Evolutionary conservation across 1,139 yeast genomes (phyloP).

Genomic region (Hemisphaericaspora lyxosophila): DNA sequence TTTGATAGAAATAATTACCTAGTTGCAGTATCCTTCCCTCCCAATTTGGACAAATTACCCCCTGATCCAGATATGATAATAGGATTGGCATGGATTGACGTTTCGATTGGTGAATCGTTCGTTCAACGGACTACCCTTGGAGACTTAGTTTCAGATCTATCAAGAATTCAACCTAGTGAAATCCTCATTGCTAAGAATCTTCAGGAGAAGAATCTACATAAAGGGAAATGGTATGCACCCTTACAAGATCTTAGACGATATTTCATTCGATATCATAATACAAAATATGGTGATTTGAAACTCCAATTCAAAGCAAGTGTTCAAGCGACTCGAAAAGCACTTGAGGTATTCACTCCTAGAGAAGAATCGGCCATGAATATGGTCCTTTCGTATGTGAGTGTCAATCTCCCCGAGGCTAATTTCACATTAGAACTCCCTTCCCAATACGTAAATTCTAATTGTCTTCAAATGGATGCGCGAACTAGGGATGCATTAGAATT

Average conservation of each 20-base stretch:
- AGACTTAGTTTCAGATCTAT: slow-evolving; percentile 57
- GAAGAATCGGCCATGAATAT: slow-evolving; percentile 48
- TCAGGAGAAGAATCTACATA: slow-evolving; percentile 30
- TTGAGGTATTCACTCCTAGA: slow-evolving; percentile 53
- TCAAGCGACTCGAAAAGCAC: slow-evolving; percentile 53
- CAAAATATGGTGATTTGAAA: slow-evolving; percentile 32
- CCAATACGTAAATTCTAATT: slow-evolving; percentile 42
- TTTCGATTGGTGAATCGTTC: slow-evolving; percentile 77
- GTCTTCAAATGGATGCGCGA: slow-evolving; percentile 78
- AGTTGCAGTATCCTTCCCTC: slow-evolving; percentile 62
- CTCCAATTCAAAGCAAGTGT: slow-evolving; percentile 44
- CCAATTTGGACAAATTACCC: slow-evolving; percentile 38
- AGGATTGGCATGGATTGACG: slow-evolving; percentile 87
- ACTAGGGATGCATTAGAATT: slow-evolving; percentile 84
- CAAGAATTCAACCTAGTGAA: slow-evolving; percentile 70
- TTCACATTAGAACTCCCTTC: slow-evolving; percentile 39
- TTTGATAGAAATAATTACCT: slow-evolving; percentile 70
- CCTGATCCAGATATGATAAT: slow-evolving; percentile 51
- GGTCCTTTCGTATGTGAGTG: slow-evolving; percentile 39
- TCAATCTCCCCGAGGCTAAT: slow-evolving; percentile 42
- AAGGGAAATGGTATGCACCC: slow-evolving; percentile 57
- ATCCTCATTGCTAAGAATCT: slow-evolving; percentile 49
- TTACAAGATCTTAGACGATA: slow-evolving; percentile 61
- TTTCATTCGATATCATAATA: slow-evolving; percentile 55
- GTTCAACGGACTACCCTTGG: slow-evolving; percentile 60